Conservation (phyloP, 495 filamentous ascomycete species). For the Recurvomyces mirabilis region DNA sequence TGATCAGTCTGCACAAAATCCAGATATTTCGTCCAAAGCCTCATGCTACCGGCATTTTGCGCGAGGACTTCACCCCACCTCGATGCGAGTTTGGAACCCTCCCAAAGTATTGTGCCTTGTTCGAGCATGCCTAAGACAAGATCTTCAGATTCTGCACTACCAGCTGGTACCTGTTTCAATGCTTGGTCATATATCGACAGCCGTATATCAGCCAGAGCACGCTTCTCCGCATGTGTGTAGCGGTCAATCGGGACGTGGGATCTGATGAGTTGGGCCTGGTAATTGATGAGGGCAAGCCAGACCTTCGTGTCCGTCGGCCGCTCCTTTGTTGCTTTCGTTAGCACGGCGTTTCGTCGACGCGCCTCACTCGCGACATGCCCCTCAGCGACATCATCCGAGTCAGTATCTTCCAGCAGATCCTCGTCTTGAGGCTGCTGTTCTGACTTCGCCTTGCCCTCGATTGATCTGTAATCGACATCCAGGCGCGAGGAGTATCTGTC, state of each 20-base stretch:
- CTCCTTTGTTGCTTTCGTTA: constrained; percentile 48
- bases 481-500: constrained; percentile 7
- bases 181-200: constrained; percentile 74
- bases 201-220: constrained; percentile 63
- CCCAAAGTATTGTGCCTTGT: constrained; percentile 64
- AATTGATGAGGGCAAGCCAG: constrained; percentile 66
- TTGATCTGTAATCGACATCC: constrained; percentile 57
- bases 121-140: constrained; percentile 58
- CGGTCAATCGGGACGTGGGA: constrained; percentile 28
- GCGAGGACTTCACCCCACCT: constrained; percentile 55
- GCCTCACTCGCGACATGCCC: constrained; percentile 30
- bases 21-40: constrained; percentile 63
- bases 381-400: constrained; percentile 35
- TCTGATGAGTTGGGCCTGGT: constrained; percentile 59
- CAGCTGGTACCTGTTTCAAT: constrained; percentile 40
- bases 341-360: constrained; percentile 42
- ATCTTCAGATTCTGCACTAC: constrained; percentile 37
- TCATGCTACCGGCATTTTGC: constrained; percentile 45
- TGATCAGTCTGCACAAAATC: constrained; percentile 64
- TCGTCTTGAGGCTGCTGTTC: constrained; percentile 22
- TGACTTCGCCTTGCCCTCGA: constrained; percentile 33
- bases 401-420: constrained; percentile 45
- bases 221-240: constrained; percentile 38
- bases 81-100: constrained; percentile 43
- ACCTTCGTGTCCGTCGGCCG: constrained; percentile 53